Base-by-base conservation (phyloP, 768 basidiomycete genomes). In the Stropharia rugosoannulata region DNA sequence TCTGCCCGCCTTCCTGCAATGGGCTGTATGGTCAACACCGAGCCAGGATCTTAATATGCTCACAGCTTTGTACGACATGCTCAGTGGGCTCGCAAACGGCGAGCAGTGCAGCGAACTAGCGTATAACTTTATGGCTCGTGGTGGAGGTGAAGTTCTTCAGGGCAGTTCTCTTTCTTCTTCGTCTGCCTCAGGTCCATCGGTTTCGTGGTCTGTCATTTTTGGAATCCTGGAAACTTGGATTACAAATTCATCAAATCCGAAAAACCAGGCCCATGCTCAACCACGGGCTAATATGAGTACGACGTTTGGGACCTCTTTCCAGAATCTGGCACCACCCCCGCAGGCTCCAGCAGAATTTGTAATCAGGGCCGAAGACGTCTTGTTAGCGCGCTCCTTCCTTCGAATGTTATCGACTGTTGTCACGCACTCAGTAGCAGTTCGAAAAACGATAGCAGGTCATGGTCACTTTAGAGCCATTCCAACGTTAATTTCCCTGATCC, bases 21-120 rank as follows among this genome's bases (percentile, higher is more conserved):
- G 93, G 94, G 91, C 91, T 0, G 84, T 91, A 8, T 90, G 89
- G 89, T 89, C 89, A 1, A 90, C 90, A 1, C 85, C 92, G 54
- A 76, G 81, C 4, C 82, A 87, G 56, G 90, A 93, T 57, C 65
- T 81, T 5, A 81, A 82, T 1, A 86, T 93, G 83, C 78, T 87
- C 39, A 86, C 85, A 61, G 90, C 91, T 0, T 70, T 94, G 49
- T 94, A 93, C 66, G 90, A 95, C 62, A 95, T 95, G 95, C 74
- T 97, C 29, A 77, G 82, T 7, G 92, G 95, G 18, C 76, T 95
- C 25, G 82, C 92, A 2, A 87, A 89, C 49, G 94, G 94, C 0
- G 86, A 88, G 55, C 86, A 88, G 61, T 91, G 90, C 63, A 92
- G 91, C 61, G 89, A 93, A 64, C 76, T 91, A 10, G 88, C 91